A percentile compares a stretch with the other conserved stretches of the same genome.
phyloP scores from a whole-genome alignment of 2,329 filamentous ascomycete genomes.

The Pseudogymnoascus sp. region DNA sequence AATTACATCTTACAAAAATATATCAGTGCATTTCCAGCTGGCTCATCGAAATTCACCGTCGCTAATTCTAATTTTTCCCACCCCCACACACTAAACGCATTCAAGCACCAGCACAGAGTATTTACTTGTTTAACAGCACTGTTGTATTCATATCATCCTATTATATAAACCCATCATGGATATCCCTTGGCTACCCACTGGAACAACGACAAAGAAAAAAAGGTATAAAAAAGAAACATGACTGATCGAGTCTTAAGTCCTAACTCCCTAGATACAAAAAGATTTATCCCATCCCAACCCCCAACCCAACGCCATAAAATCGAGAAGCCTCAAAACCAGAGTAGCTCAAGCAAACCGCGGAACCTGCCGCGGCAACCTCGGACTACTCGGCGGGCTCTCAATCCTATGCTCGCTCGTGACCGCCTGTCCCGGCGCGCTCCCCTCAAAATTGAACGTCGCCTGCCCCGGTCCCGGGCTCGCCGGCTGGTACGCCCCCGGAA shows the following conservation, averaged over 20 bases:
- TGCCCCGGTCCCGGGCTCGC: constrained; percentile 44
- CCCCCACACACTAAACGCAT: background rate
- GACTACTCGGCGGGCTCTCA: constrained; percentile 27
- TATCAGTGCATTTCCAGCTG: background rate
- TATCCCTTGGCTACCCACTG: background rate
- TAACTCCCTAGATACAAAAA: background rate
- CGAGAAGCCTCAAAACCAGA: background rate
- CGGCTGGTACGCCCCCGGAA: constrained; percentile 72
- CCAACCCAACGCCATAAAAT: background rate
- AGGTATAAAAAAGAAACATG: background rate
- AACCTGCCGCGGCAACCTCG: constrained; percentile 14
- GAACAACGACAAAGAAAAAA: background rate
- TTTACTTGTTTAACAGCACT: background rate
- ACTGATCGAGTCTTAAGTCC: background rate
- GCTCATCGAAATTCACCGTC: background rate
- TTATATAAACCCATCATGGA: background rate
- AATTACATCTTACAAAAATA: background rate
- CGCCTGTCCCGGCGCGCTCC: constrained; percentile 23
- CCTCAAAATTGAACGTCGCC: constrained; percentile 34
- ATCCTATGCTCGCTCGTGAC: constrained; percentile 25
- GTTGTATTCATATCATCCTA: background rate
- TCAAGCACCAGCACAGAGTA: background rate
- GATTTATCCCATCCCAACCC: background rate
- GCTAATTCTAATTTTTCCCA: background rate
- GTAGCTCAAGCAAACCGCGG: background rate